phyloP scores from a whole-genome alignment of 108 stramenopile genomes.

The Epipyxis sp. region DNA sequence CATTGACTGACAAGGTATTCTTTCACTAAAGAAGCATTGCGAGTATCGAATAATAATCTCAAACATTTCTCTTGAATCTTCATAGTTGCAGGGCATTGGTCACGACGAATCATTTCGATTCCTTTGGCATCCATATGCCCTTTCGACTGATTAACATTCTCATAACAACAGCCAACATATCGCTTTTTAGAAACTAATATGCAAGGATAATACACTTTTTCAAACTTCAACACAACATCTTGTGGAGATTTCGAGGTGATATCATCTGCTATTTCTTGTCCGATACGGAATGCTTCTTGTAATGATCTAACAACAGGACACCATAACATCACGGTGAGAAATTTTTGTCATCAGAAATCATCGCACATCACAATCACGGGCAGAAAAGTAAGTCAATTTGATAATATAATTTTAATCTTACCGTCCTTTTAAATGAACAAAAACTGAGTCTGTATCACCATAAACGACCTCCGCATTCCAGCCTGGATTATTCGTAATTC shows the following conservation, averaged over 20 bases:
- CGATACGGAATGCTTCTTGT: constrained; percentile 76
- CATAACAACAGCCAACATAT: constrained; percentile 54
- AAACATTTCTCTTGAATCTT: constrained; percentile 46
- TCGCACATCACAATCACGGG: no score
- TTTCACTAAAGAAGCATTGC: not conserved
- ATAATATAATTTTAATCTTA: no score
- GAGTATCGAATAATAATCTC: not conserved
- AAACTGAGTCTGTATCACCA: constrained; percentile 96
- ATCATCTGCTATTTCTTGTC: constrained; percentile 73
- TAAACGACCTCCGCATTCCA: constrained; percentile 77
- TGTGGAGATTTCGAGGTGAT: constrained; percentile 80
- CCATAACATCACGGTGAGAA: no score
- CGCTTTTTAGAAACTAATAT: constrained; percentile 66
- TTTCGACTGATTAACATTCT: constrained; percentile 32
- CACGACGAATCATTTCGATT: constrained; percentile 49
- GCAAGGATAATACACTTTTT: constrained; percentile 87
- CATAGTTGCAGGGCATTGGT: constrained; percentile 44
- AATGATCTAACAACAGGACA: no score
- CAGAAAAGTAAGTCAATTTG: no score
- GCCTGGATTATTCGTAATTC: constrained; percentile 36
- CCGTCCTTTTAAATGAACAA: constrained; percentile 84
- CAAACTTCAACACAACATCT: constrained; percentile 87
- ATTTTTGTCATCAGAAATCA: no score
- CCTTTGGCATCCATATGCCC: constrained; percentile 44
- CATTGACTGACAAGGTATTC: constrained; percentile 13